Base-by-base conservation (phyloP, 805 yeast genomes). In the Wickerhamiella lipophila region DNA sequence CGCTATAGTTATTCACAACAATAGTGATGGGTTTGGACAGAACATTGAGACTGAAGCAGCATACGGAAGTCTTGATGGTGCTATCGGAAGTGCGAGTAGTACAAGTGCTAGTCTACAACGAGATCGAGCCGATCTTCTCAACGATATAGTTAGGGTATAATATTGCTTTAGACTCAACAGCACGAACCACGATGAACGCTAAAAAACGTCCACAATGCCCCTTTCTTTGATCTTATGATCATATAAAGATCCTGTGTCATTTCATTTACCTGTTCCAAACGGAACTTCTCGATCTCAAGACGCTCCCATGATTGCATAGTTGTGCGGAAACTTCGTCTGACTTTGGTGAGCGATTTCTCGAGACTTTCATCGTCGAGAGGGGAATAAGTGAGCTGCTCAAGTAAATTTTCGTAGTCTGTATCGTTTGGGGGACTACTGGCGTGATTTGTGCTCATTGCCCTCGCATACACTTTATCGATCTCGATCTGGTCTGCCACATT, bases 11-110 rank as follows among this genome's bases (percentile, higher is more conserved):
- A 21, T 56, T 2, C 59, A 56, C 52, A 56, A 44, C 40, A 56
- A 56, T 36, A 29, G 53, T 39, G 59, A 56, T 41, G 59, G 55
- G 6, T 56, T 56, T 34, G 59, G 54, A 9, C 50, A 50, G 16
- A 56, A 56, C 45, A 48, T 55, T 9, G 51, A 50, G n/a, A 50
- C 54, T 6, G 56, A 55, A 34, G 46, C 51, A 3, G 47, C 38
- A 15, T 38, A 26, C 12, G 40, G 55, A 11, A 53, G 56, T 27
- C 51, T 56, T 4, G 59, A 56, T 29, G 59, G 59, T 13, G 59
- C 59, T 1, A 43, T 56, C 18, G 59, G 59, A 12, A 23, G 55
- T 7, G 30, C 43, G 8, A 50, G 56, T 1, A 53, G 53, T 43
- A 54, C 54, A 1, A 53, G 56, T 1, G 59, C 56, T 3, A 47